Evolutionary conservation across 345 rosid genomes (phyloP), one percentile per base, ranked within the genome.

Genomic region (Citrus mangshanensis): DNA sequence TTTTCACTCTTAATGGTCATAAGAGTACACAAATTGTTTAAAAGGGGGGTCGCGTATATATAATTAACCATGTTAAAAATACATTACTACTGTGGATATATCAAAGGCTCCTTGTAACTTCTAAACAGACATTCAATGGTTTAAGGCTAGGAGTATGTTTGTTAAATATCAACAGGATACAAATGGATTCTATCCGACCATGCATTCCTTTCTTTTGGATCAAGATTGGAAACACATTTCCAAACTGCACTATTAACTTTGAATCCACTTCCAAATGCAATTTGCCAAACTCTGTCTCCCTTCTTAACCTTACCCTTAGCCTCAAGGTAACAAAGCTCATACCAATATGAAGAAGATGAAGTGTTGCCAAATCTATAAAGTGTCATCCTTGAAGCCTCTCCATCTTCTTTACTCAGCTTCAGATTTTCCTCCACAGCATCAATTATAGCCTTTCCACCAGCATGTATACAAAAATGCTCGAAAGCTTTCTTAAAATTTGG

Each of bases 181-280:
- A 74, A 37, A 81, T 86, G 89, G 60, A 88, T 86, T 84, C 84
- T 82, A 68, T 86, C 91, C 10, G 88, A 87, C 89, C 95, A 89
- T n/a, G 89, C 95, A 58, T 85, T 91, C 79, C 18, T 83, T 4
- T 28, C 86, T 28, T 72, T 64, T 8, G 88, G 84, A 71, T 89
- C 62, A 59, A 81, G 62, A 72, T 83, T 79, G 0, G 90, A 82
- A 64, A 87, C 81, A 81, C 90, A 84, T 81, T 84, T 83, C 94
- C 94, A 92, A 3, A 84, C 92, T 68, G 89, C 92, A 78, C 89
- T 92, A 35, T 89, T 91, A 37, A 85, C 79, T 75, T 91, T 89
- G 78, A 92, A 92, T 55, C 94, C 94, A 78, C 93, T 92, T 64
- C 91, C 97, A 37, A 89, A 89, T n/a, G 92, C 87, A 59, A 91